Base-by-base conservation (phyloP, 257 asterid genomes). In the Datura wrightii region DNA sequence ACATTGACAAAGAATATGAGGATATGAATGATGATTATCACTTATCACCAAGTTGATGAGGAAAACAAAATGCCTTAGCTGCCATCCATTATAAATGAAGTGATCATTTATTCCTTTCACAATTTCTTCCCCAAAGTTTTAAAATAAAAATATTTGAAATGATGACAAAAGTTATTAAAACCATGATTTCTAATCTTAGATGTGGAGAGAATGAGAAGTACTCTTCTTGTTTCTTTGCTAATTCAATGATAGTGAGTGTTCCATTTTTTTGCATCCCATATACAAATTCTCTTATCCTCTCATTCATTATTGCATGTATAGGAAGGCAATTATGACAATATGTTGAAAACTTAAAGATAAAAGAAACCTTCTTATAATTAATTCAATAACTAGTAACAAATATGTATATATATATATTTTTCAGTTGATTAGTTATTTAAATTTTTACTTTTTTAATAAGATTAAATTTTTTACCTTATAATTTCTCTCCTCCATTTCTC, bases 91-190 rank as follows among this genome's bases (percentile, higher is more conserved):
- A 13, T 76, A 24, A 24, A 76, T 19, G 62, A 31, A 76, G 14
- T 50, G 60, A 24, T 74, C 42, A 19, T 24, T 48, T 74, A 24
- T 24, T 44, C 39, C n/a, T n/a, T 72, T 19, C 58, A 72, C 1
- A 34, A 34, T 65, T 60, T 60, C 19, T 10, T 65, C n/a, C 8
- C n/a, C 54, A 44, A 19, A 70, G 11, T 11, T 76, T 50, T 13
- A 50, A 16, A 72, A 76, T 13, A 76, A 50, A 76, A 46, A 63
- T 31, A 76, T 76, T 76, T 76, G 24, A 76, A 50, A 76, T 76
- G 62, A 24, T 76, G 44, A 76, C 44, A 76, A 50, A 41, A 76
- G 31, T 2, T 3, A 39, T 48, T 13, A 76, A 72, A 13, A 24
- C 4, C 60, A 48, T 74, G 60, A 19, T 48, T 1, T 74, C 42